phyloP scores from a whole-genome alignment of 2,329 filamentous ascomycete genomes.

The Cordyceps militaris region DNA sequence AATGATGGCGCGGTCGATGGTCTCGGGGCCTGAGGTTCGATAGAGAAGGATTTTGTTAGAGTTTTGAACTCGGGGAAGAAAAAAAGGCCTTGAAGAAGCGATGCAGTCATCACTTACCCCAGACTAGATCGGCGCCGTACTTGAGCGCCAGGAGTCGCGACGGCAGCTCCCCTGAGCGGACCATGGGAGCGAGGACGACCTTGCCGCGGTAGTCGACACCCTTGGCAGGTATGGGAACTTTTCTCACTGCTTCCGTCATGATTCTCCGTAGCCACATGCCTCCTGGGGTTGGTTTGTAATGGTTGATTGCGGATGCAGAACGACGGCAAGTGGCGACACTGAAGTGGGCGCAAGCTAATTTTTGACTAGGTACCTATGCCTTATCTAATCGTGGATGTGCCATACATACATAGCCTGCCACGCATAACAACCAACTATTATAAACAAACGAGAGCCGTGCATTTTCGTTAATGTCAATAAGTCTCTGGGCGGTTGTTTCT shows the following conservation, averaged over 20 bases:
- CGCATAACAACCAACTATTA: too few species aligned
- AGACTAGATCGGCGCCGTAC: conserved; percentile 94
- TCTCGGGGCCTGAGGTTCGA: conserved; percentile 67
- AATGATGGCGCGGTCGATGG: conserved; percentile 85
- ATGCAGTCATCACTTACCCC: conserved; percentile 53
- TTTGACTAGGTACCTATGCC: neutral
- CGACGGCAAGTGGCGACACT: neutral
- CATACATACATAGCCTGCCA: too few species aligned
- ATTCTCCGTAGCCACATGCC: conserved; percentile 37
- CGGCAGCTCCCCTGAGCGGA: conserved; percentile 91
- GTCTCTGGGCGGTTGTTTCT: too few species aligned
- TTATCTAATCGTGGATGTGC: conserved; percentile 11
- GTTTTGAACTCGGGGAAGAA: neutral
- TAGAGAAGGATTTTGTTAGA: neutral
- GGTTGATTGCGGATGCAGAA: neutral
- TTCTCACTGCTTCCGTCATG: conserved; percentile 55
- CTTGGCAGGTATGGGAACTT: conserved; percentile 75
- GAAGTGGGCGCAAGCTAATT: conserved; percentile 3
- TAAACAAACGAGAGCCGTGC: too few species aligned
- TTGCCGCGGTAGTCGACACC: conserved; percentile 93
- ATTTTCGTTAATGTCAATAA: too few species aligned
- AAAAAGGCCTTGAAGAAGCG: too few species aligned
- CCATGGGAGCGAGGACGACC: conserved; percentile 94
- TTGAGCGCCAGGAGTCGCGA: conserved; percentile 82
- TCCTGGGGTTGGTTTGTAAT: neutral